phyloP scores from a whole-genome alignment of 164 flowering plant genomes.

The Tinospora cordifolia region DNA sequence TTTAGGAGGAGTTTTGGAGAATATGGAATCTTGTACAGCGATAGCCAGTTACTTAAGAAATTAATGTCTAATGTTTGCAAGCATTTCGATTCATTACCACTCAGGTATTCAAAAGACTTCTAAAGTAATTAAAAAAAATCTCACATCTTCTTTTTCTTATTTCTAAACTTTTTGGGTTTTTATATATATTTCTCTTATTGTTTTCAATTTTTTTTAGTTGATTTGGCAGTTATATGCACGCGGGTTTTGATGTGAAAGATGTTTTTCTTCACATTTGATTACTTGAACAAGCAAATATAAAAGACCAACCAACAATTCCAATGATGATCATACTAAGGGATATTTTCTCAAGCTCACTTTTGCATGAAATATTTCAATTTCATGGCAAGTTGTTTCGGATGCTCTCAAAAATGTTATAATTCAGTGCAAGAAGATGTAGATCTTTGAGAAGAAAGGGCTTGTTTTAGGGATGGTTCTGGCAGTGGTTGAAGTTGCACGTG shows the following conservation, averaged over 20 bases:
- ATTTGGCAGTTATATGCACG: constrained; percentile 67
- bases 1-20: not conserved
- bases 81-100: not conserved
- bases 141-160: constrained; percentile 1
- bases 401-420: constrained; percentile 61
- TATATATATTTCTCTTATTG: not conserved
- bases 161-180: not conserved
- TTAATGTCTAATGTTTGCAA: not conserved
- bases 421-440: constrained; percentile 83
- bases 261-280: constrained; percentile 75
- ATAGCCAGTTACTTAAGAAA: not conserved
- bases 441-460: constrained; percentile 80
- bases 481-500: constrained; percentile 58
- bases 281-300: constrained; percentile 64
- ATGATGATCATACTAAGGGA: constrained; percentile 39
- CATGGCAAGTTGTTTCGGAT: constrained; percentile 74
- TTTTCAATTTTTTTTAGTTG: not conserved
- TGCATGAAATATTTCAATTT: constrained; percentile 70
- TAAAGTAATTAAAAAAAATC: not conserved
- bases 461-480: constrained; percentile 65
- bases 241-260: constrained; percentile 87
- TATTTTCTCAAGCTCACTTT: constrained; percentile 67
- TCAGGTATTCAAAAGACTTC: not conserved
- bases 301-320: constrained; percentile 59
- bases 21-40: not conserved